A percentile compares a stretch with the other conserved stretches of the same genome.
Conservation (phyloP, 345 rosid species). For the Fremontodendron californicum region DNA sequence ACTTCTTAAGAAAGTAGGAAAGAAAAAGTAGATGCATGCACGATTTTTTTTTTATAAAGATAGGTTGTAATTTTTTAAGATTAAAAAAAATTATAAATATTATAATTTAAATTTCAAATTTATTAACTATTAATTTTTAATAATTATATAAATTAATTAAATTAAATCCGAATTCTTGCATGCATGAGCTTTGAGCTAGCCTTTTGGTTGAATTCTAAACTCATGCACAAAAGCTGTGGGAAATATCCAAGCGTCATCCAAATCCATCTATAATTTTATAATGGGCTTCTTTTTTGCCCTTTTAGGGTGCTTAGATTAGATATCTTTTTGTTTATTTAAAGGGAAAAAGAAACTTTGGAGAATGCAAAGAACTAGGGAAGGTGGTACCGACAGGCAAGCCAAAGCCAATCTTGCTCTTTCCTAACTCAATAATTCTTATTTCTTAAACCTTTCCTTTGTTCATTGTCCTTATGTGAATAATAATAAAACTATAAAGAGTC, state of each 20-base stretch:
- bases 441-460: background rate
- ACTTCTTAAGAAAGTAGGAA: background rate
- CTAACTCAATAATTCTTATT: slow-evolving; percentile 7
- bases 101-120: too few species aligned
- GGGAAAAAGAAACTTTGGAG: background rate
- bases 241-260: background rate
- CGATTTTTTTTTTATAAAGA: too few species aligned
- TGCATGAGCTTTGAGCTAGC: background rate
- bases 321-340: background rate
- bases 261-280: background rate
- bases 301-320: background rate
- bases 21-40: background rate
- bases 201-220: background rate
- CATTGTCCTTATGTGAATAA: background rate
- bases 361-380: background rate
- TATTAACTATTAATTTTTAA: too few species aligned
- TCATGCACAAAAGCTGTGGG: background rate
- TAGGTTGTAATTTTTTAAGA: too few species aligned
- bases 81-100: too few species aligned
- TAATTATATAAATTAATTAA: too few species aligned
- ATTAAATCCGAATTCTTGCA: too few species aligned
- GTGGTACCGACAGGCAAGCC: background rate
- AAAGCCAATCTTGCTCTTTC: background rate
- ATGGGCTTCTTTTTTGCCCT: background rate
- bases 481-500: too few species aligned